Percentiles rank a stretch among this genome's conserved stretches.
phyloP scores from a whole-genome alignment of 805 yeast genomes.

The Wickerhamiella qilinensis region DNA sequence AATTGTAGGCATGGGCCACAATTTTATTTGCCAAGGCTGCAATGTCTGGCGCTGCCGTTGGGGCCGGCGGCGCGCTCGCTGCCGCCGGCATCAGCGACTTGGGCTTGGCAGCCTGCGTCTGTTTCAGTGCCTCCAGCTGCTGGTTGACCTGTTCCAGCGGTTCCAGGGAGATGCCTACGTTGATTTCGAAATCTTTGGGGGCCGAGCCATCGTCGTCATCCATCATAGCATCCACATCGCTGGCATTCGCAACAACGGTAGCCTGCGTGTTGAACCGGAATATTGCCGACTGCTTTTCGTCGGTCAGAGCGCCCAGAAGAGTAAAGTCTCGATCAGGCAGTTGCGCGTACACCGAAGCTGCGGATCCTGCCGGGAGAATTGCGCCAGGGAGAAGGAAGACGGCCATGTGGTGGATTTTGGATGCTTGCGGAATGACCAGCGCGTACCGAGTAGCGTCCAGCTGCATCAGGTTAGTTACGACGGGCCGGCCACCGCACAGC shows the following conservation, averaged over 20 bases:
- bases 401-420: slow-evolving; percentile 60
- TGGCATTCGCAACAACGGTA: slow-evolving; percentile 11
- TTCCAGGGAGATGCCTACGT: slow-evolving; percentile 84
- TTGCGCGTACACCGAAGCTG: slow-evolving; percentile 83
- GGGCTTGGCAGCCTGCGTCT: slow-evolving; percentile 11
- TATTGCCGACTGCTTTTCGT: slow-evolving; percentile 74
- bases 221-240: slow-evolving; percentile 40
- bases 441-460: slow-evolving; percentile 56
- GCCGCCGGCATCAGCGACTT: slow-evolving; percentile 14
- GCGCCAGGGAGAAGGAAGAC: slow-evolving; percentile 75
- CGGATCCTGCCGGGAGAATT: slow-evolving; percentile 44
- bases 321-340: slow-evolving; percentile 38
- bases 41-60: slow-evolving; percentile 28
- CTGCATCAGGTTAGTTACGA: slow-evolving; percentile 31
- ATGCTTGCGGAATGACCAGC: slow-evolving; percentile 43
- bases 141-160: slow-evolving; percentile 50
- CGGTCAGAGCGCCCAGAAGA: slow-evolving; percentile 24
- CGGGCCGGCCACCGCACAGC: slow-evolving; percentile 58
- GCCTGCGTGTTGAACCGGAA: slow-evolving; percentile 49
- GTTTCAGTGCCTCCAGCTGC: slow-evolving; percentile 32
- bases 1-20: slow-evolving; percentile 85
- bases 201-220: slow-evolving; percentile 32
- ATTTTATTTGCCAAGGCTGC: slow-evolving; percentile 70
- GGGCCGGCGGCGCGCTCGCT: slow-evolving; percentile 15
- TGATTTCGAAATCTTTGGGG: slow-evolving; percentile 23